Percentiles rank a stretch among this genome's conserved stretches.
Evolutionary conservation across 352 stramenopile genomes (phyloP).

Genomic region (Thalassiosira delicatula): DNA sequence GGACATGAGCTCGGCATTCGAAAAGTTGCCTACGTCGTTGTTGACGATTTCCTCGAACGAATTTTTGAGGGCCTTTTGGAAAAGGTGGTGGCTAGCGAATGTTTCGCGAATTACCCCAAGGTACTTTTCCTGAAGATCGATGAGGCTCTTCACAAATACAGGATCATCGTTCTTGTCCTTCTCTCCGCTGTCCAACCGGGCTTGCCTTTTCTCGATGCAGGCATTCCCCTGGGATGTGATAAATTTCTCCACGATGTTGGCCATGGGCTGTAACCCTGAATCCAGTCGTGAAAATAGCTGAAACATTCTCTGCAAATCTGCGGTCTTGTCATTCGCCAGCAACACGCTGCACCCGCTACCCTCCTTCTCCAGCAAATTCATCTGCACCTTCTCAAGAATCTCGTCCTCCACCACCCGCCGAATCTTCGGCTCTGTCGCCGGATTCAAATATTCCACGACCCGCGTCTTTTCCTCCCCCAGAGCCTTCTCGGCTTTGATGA

Average conservation of each 20-base stretch:
- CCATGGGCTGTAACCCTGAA: slow-evolving; percentile 96
- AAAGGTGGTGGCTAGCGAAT: slow-evolving; percentile 95
- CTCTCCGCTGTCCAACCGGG: slow-evolving; percentile 84
- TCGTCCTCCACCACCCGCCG: slow-evolving; percentile 92
- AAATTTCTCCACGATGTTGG: slow-evolving; percentile 94
- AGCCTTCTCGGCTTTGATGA: slow-evolving; percentile 92
- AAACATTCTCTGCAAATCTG: slow-evolving; percentile 98
- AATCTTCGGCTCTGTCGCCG: slow-evolving; percentile 94
- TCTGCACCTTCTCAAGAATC: slow-evolving; percentile 93
- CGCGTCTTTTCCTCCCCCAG: slow-evolving; percentile 87
- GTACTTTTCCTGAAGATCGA: slow-evolving; percentile 97
- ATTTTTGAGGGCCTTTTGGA: slow-evolving; percentile 99
- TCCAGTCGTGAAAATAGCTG: slow-evolving; percentile 95
- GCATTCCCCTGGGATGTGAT: slow-evolving; percentile 88
- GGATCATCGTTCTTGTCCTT: slow-evolving; percentile 92
- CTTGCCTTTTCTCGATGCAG: slow-evolving; percentile 85
- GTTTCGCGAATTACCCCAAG: slow-evolving; percentile 95
- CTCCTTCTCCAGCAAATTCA: slow-evolving; percentile 97
- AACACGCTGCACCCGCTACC: slow-evolving; percentile 94
- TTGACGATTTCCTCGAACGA: slow-evolving; percentile 99
- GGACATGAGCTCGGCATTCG: slow-evolving; percentile 98
- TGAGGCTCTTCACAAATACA: slow-evolving; percentile 97
- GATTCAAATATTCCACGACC: slow-evolving; percentile 96
- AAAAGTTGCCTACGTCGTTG: slow-evolving; percentile 96
- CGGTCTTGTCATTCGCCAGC: slow-evolving; percentile 96